Percentiles rank a stretch among this genome's conserved stretches.
Conservation (phyloP, 2,329 filamentous ascomycete species). For the Trichoderma breve region DNA sequence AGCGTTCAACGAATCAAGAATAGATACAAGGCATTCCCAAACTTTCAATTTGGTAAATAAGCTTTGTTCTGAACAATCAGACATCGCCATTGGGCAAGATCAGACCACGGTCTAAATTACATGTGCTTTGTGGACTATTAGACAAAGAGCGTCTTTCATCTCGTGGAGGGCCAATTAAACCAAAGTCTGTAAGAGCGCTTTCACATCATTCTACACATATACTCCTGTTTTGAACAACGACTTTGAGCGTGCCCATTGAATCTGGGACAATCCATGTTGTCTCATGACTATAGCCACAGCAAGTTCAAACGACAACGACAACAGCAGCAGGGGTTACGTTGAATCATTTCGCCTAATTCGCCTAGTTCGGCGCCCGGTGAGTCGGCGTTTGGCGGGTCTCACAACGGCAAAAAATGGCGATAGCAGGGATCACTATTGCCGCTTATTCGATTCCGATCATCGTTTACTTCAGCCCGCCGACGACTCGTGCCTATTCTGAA, state of each 20-base stretch:
- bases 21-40: not conserved
- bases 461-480: not conserved
- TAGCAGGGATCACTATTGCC: not conserved
- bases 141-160: not conserved
- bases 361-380: not conserved
- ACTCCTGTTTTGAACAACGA: not conserved
- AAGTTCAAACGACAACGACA: not conserved
- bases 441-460: not conserved
- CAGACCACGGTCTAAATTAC: not conserved
- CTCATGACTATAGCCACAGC: not conserved
- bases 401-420: not conserved
- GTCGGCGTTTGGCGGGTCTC: not conserved
- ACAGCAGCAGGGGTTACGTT: not conserved
- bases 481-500: not conserved
- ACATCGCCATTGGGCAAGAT: not conserved
- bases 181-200: not conserved
- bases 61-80: not conserved
- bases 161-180: not conserved
- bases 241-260: not conserved
- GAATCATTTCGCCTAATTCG: not conserved
- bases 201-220: not conserved
- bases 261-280: not conserved
- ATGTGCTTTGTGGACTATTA: not conserved
- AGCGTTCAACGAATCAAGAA: not conserved
- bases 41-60: not conserved